Evolutionary conservation across 805 yeast species (phyloP).

Genomic region (Candida awuae): DNA sequence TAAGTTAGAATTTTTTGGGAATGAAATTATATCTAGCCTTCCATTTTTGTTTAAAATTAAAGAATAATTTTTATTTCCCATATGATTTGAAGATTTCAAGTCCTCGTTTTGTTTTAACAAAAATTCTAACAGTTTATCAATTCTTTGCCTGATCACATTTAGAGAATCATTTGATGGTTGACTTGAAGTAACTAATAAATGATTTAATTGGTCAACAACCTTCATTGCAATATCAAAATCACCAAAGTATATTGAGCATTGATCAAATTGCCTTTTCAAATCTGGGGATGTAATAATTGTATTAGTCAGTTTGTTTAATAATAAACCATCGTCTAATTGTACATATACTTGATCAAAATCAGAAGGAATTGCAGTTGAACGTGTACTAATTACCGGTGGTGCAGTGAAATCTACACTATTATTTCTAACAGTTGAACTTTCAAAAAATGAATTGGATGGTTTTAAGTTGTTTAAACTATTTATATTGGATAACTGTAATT

Average conservation of each 20-base stretch:
- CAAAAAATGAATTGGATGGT: neutral
- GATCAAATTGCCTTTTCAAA: slow-evolving; percentile 40
- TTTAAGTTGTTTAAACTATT: slow-evolving; percentile 1
- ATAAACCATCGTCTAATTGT: slow-evolving; percentile 54
- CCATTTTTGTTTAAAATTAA: slow-evolving; percentile 31
- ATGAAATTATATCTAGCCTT: slow-evolving; percentile 58
- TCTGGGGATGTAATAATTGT: slow-evolving; percentile 51
- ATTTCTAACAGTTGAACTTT: slow-evolving; percentile 6
- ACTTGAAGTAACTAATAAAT: slow-evolving; percentile 17
- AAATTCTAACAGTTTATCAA: slow-evolving; percentile 30
- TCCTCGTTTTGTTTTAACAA: slow-evolving; percentile 39
- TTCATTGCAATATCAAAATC: slow-evolving; percentile 31
- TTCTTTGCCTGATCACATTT: slow-evolving; percentile 17
- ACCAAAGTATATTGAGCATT: slow-evolving; percentile 52
- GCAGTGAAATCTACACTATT: slow-evolving; percentile 12
- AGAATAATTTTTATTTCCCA: slow-evolving; percentile 29
- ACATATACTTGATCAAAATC: slow-evolving; percentile 15
- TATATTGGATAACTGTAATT: slow-evolving; percentile 11
- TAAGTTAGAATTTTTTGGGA: slow-evolving; percentile 58
- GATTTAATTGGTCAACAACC: slow-evolving; percentile 32
- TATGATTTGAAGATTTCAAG: slow-evolving; percentile 29
- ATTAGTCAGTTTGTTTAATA: slow-evolving; percentile 42
- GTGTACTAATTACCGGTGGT: slow-evolving; percentile 1
- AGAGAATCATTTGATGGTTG: slow-evolving; percentile 7
- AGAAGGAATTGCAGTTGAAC: slow-evolving; percentile 3